Base-by-base conservation (phyloP, 2,329 filamentous ascomycete genomes). In the Rugonectria rugulosa region DNA sequence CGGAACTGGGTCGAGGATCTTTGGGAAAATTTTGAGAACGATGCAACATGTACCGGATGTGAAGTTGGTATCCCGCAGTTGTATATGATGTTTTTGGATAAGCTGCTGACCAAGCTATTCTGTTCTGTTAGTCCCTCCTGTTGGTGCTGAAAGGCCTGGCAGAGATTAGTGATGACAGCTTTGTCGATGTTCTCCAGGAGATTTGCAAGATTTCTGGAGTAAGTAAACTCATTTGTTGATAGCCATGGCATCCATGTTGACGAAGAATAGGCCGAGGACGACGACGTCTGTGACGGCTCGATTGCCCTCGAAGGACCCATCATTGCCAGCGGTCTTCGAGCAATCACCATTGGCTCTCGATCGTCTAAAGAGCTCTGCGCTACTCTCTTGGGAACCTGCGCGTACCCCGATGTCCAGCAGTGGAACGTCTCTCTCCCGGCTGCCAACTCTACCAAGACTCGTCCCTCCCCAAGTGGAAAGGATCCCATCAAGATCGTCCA, bases 231-330 rank as follows among this genome's bases (percentile, higher is more conserved):
- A 5, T 14, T 6, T 4, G 2, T n/a, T 4, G 12, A 12, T 9
- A n/a, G 9, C 10, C 11, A 24, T 15, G n/a, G 3, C 17, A 7
- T 24, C 24, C 21, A 12, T 29, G 19, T 38, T 61, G 27, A 57
- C 24, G 20, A 21, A 40, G 17, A 40, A 9, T 11, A 82, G 77
- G 70, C 75, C 31, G 76, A 82, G 63, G 82, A 85, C 49, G 65
- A 71, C 24, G 83, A 86, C 65, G 83, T 86, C 21, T 86, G 84
- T 53, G 71, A 75, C 3, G 84, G 83, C 5, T 71, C 79, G 8
- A 75, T 85, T 23, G 72, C 71, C 5, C 74, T 76, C 1, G 81
- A 86, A 65, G 82, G 80, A 0, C 81, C 82, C 3, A 79, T 84
- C 47, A 68, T 85, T 23, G 80, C 82, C 26, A 73, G 78, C 32